Conservation (phyloP, 2,329 filamentous ascomycete species). For the Ophiocordyceps camponoti-leonardi region DNA sequence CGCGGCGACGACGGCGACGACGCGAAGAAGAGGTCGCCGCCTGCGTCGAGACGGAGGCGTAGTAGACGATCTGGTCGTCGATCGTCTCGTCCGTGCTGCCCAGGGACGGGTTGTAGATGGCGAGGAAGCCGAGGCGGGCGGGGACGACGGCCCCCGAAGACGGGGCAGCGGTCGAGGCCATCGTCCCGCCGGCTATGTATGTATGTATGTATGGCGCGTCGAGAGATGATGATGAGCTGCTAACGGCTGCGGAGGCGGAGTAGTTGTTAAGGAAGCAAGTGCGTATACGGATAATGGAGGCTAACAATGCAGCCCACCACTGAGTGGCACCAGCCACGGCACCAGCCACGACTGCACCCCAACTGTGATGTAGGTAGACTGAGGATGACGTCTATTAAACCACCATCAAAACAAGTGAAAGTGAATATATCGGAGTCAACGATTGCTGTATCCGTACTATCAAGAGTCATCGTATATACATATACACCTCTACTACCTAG, state of each 20-base stretch:
- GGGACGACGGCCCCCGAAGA: slow-evolving; percentile 25
- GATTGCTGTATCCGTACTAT: too few species aligned
- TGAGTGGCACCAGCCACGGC: neutral
- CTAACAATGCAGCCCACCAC: too few species aligned
- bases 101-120: slow-evolving; percentile 86
- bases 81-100: slow-evolving; percentile 42
- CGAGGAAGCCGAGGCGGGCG: slow-evolving; percentile 74
- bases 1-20: slow-evolving; percentile 17
- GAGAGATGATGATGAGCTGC: too few species aligned
- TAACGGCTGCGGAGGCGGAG: too few species aligned
- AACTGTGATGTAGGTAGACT: too few species aligned
- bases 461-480: neutral
- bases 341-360: neutral
- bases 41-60: slow-evolving; percentile 45
- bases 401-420: too few species aligned
- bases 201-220: neutral
- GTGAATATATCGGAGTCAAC: too few species aligned
- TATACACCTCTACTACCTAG: too few species aligned
- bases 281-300: too few species aligned
- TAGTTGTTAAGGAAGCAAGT: too few species aligned
- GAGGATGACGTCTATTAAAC: too few species aligned
- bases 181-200: neutral
- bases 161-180: neutral
- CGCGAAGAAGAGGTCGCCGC: slow-evolving; percentile 21
- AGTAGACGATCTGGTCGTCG: slow-evolving; percentile 81